These are phyloP conservation scores for Senna tora DNA, from an alignment of 306 rosid species.

Conservation along the genomic window DNA sequence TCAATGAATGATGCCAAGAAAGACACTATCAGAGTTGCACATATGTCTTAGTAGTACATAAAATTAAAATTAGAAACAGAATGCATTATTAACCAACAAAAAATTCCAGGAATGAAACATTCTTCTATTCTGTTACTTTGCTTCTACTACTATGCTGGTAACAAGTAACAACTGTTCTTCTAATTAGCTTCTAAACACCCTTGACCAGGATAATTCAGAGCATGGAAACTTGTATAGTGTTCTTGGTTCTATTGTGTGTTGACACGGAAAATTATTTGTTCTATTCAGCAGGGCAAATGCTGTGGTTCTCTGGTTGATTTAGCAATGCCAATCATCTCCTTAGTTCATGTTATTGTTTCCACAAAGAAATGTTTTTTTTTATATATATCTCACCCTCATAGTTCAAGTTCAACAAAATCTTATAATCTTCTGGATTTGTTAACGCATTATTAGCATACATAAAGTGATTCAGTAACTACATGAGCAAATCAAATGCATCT, in stretches of 20 bases:
- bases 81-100: not conserved
- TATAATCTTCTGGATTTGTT: not conserved
- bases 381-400: not conserved
- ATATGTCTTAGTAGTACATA: not conserved
- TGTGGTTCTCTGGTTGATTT: not conserved
- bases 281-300: not conserved
- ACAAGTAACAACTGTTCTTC: not conserved
- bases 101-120: not conserved
- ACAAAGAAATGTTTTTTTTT: not conserved
- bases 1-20: not conserved
- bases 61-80: no score
- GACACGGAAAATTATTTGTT: not conserved
- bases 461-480: not conserved
- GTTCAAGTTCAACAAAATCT: conserved; percentile 12
- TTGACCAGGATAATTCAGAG: not conserved
- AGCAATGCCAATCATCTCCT: not conserved
- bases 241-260: not conserved
- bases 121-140: not conserved
- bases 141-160: no score
- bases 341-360: not conserved
- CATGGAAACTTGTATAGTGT: not conserved
- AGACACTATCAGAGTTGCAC: not conserved
- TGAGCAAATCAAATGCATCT: not conserved
- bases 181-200: not conserved
- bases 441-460: not conserved